A percentile compares a stretch with the other conserved stretches of the same genome.
Evolutionary conservation across 192 early-diverging fungal genomes (phyloP).

Genomic region (Entomortierella beljakovae): DNA sequence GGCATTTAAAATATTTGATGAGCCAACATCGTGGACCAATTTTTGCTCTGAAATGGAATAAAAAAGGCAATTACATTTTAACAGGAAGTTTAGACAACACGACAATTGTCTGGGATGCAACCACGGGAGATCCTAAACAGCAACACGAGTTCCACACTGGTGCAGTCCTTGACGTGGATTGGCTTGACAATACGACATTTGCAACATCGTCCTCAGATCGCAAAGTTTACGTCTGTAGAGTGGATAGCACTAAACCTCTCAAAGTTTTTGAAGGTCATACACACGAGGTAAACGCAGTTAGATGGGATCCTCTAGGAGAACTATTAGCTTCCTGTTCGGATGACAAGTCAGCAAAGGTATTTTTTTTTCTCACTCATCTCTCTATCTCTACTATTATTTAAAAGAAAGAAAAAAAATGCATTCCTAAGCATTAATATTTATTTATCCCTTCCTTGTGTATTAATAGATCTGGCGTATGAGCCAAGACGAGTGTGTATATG

Average conservation of each 20-base stretch:
- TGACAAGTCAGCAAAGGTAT: constrained; percentile 77
- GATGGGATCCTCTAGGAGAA: constrained; percentile 77
- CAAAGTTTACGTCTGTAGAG: constrained; percentile 82
- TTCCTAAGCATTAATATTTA: too few relatives aligned
- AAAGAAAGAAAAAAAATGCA: too few relatives aligned
- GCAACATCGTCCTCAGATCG: constrained; percentile 89
- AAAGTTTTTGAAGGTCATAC: constrained; percentile 81
- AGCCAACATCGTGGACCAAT: constrained; percentile 83
- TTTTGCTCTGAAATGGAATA: constrained; percentile 89
- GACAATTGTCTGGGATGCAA: constrained; percentile 88
- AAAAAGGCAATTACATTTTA: constrained; percentile 76
- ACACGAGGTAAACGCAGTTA: constrained; percentile 81
- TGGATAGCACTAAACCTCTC: constrained; percentile 76
- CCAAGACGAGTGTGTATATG: constrained; percentile 65
- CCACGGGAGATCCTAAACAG: constrained; percentile 76
- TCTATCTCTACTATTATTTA: background rate
- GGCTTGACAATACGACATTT: constrained; percentile 93
- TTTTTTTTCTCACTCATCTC: background rate
- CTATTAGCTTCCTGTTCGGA: constrained; percentile 84
- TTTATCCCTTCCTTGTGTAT: background rate
- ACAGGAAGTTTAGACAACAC: constrained; percentile 84
- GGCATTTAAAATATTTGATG: constrained; percentile 49
- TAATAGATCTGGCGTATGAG: constrained; percentile 73
- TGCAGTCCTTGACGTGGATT: constrained; percentile 89
- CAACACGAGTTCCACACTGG: constrained; percentile 69